These are phyloP conservation scores for Pestalotiopsis sp. DNA, from an alignment of 2,329 filamentous ascomycete genomes.

Conservation along the genomic window DNA sequence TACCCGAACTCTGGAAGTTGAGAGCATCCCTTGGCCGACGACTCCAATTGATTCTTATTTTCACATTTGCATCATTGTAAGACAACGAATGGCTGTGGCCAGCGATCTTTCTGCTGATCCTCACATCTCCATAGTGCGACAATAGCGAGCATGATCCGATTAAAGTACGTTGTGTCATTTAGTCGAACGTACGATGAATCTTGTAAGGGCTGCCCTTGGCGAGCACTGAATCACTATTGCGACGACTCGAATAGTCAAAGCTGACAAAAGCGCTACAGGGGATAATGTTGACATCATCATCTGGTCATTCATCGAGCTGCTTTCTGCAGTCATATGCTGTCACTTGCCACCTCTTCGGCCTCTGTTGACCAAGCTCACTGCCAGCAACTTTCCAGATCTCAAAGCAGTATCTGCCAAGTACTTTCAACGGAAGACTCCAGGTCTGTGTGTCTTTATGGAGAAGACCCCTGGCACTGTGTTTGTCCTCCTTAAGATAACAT, in stretches of 20 bases:
- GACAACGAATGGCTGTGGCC: not conserved
- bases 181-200: not conserved
- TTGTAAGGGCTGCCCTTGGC: not conserved
- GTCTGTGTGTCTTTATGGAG: not conserved
- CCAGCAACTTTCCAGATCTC: not conserved
- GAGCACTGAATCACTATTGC: not conserved
- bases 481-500: not conserved
- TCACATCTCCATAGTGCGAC: not conserved
- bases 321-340: not conserved
- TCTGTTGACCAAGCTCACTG: not conserved
- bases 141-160: not conserved
- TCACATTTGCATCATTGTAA: constrained; percentile 1
- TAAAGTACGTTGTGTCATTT: not conserved
- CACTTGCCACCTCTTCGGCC: not conserved
- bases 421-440: not conserved
- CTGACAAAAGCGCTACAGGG: not conserved
- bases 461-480: not conserved
- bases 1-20: not conserved
- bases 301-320: constrained; percentile 5
- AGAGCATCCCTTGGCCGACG: not conserved
- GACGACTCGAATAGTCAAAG: not conserved
- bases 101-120: too few relatives aligned
- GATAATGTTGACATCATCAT: constrained; percentile 4
- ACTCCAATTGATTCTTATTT: not conserved
- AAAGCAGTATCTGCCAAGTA: not conserved